Conservation (phyloP, 2,329 filamentous ascomycete species). For the Fusarium dimerum region DNA sequence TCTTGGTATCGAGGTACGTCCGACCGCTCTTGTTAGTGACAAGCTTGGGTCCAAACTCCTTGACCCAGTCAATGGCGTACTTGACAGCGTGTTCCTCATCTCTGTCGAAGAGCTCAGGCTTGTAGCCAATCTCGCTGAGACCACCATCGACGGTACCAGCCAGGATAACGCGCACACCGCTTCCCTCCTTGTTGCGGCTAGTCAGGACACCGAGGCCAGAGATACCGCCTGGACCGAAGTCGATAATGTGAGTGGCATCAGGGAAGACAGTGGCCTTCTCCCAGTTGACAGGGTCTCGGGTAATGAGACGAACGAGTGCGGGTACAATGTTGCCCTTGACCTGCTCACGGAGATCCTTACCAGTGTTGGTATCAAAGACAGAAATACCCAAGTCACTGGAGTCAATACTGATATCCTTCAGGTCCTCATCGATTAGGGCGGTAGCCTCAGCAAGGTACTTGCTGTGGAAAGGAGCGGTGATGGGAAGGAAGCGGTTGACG, state of each 20-base stretch:
- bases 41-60: conserved; percentile 90
- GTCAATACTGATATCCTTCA: conserved; percentile 79
- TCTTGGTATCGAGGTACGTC: conserved; percentile 95
- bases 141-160: conserved; percentile 92
- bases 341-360: conserved; percentile 75
- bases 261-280: conserved; percentile 92
- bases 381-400: conserved; percentile 75
- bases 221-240: conserved; percentile 96
- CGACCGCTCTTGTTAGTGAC: conserved; percentile 86
- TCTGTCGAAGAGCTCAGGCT: conserved; percentile 94
- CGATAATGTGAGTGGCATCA: conserved; percentile 87
- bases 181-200: conserved; percentile 98
- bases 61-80: conserved; percentile 96
- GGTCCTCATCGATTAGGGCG: conserved; percentile 79
- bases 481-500: conserved; percentile 94
- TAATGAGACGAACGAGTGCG: conserved; percentile 87
- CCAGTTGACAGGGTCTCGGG: conserved; percentile 92
- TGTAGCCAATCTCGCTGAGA: conserved; percentile 90
- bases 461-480: conserved; percentile 98
- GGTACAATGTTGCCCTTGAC: conserved; percentile 81
- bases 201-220: conserved; percentile 94
- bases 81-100: conserved; percentile 94
- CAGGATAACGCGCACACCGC: conserved; percentile 92
- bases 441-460: conserved; percentile 85
- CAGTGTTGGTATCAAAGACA: conserved; percentile 87